Evolutionary conservation across 306 rosid species (phyloP).

Genomic region (Spatholobus suberectus): DNA sequence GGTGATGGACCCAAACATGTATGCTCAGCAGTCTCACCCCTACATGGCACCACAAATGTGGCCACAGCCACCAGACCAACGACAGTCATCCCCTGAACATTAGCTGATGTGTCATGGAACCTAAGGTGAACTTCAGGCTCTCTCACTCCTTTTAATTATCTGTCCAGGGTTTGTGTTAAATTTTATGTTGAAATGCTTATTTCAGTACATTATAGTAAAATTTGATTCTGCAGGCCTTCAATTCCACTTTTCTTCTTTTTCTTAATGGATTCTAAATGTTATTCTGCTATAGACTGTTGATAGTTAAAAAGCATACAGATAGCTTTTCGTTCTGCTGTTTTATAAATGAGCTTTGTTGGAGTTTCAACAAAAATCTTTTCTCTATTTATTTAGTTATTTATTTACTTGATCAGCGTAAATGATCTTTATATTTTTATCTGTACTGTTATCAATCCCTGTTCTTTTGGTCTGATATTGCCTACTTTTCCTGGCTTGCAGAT

Average conservation of each 20-base stretch:
- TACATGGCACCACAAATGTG: conserved; percentile 61
- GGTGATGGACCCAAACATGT: conserved; percentile 62
- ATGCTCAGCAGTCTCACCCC: conserved; percentile 61
- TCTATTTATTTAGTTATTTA: background rate
- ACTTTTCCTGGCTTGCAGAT: conserved; percentile 45
- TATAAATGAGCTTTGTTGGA: background rate
- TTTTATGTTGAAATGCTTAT: conserved; percentile 24
- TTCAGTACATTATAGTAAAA: background rate
- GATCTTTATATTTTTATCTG: background rate
- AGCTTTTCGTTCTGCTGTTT: background rate
- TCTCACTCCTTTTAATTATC: background rate
- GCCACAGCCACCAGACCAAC: conserved; percentile 61
- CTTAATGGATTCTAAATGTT: background rate
- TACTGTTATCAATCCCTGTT: background rate
- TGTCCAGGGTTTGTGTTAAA: conserved; percentile 12
- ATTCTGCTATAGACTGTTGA: background rate
- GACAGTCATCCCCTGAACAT: conserved; percentile 53
- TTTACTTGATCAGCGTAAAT: background rate
- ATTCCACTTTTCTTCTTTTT: background rate
- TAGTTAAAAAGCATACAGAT: background rate
- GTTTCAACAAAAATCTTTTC: background rate
- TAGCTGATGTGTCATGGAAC: conserved; percentile 30
- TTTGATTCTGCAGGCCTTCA: background rate
- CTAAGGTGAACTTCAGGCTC: conserved; percentile 40
- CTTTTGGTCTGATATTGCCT: conserved; percentile 35